Evolutionary conservation across 345 rosid species (phyloP), one percentile per base, ranked within the genome.

Genomic region (Euphorbia lathyris): DNA sequence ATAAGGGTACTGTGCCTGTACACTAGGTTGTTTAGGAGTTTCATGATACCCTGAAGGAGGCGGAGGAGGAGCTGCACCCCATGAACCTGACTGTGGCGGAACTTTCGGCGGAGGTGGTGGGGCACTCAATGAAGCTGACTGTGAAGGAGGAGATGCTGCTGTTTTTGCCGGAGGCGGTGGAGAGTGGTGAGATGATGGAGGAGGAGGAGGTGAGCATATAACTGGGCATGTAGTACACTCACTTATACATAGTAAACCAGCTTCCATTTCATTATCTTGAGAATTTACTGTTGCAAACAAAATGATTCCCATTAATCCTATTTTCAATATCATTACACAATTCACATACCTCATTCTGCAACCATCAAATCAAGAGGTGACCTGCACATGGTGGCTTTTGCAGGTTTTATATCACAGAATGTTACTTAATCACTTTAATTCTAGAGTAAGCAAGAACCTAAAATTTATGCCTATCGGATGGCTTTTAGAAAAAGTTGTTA

Each of bases 191-290:
- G 45, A 63, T 0, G 29, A 26, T 19, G 45, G 29, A 1, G 79
- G 74, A 0, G 87, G 83, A 11, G 87, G 80, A 2, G 79, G 72
- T 2, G 85, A 79, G 64, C 86, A 83, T 43, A 79, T 79, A 60
- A 76, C 71, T 14, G 87, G 87, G 51, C 87, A 83, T 30, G 84
- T 74, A 26, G 66, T 47, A 65, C 87, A 83, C 20, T 83, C 84
- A 58, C 84, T 83, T 57, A 83, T 77, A 58, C 87, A 83, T 2
- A 83, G 50, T 45, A 77, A 50, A 51, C 84, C 79, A 63, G 66
- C 60, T 63, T 55, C 76, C 43, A 26, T 43, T 66, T 71, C 71
- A 38, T 80, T 79, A 23, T 71, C 82, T 4, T 45, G 77, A 3
- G 79, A 67, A 40, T 74, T 65, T 22, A 20, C 71, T 52, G 61